Percentiles rank a stretch among this genome's conserved stretches.
Conservation (phyloP, 2,329 filamentous ascomycete species). For the Alternaria panax region DNA sequence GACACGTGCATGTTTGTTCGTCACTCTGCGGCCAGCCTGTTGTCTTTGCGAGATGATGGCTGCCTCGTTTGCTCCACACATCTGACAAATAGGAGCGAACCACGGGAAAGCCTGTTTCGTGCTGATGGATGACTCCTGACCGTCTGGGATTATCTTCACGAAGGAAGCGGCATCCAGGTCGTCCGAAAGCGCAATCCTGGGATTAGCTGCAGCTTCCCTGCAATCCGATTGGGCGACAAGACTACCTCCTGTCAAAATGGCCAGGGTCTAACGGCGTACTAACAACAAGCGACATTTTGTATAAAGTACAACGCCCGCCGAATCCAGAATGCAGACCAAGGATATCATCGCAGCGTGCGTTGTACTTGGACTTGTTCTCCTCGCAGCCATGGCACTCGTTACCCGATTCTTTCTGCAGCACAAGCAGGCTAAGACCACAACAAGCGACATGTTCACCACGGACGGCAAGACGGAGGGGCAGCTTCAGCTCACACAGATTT, state of each 20-base stretch:
- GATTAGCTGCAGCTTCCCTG: constrained; percentile 33
- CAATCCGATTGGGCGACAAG: constrained; percentile 36
- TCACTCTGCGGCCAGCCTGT: neutral
- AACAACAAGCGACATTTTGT: constrained; percentile 25
- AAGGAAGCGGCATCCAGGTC: constrained; percentile 26
- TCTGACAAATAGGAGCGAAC: constrained; percentile 12
- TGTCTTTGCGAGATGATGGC: constrained; percentile 1
- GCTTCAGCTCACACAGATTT: constrained; percentile 20
- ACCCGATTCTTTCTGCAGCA: constrained; percentile 38
- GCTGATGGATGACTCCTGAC: constrained; percentile 19
- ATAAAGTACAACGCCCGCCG: constrained; percentile 24
- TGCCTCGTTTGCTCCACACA: neutral
- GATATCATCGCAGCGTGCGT: constrained; percentile 27
- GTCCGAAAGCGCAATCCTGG: constrained; percentile 23
- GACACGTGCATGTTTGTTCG: neutral
- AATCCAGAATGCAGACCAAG: constrained; percentile 22
- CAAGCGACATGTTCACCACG: constrained; percentile 4
- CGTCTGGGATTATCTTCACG: neutral
- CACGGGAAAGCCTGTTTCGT: constrained; percentile 20
- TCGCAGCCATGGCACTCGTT: constrained; percentile 40
- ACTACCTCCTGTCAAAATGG: constrained; percentile 10
- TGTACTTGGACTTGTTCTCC: constrained; percentile 19
- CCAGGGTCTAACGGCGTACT: constrained; percentile 17
- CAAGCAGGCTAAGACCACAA: constrained; percentile 28
- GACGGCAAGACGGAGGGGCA: constrained; percentile 25